phyloP scores from a whole-genome alignment of 1,139 yeast genomes.

The Yamadazyma dushanensis region DNA sequence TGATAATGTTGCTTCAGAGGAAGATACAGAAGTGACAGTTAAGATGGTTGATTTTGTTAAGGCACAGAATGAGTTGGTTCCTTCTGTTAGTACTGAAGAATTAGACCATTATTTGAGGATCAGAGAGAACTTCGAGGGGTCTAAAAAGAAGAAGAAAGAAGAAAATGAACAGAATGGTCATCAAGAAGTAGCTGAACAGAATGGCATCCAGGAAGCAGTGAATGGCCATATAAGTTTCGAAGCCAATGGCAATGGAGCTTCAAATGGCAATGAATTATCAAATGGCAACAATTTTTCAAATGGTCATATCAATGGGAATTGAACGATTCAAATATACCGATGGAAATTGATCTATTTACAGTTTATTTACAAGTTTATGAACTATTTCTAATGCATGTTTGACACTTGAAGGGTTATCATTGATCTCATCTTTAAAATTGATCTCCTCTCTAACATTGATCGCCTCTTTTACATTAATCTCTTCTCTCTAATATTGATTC shows the following conservation, averaged over 20 bases:
- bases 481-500: too few relatives aligned
- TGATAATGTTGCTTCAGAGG: slow-evolving; percentile 70
- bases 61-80: slow-evolving; percentile 70
- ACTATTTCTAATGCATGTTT: too few relatives aligned
- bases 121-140: slow-evolving; percentile 74
- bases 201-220: slow-evolving; percentile 6
- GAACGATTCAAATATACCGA: too few relatives aligned
- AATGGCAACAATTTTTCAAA: neutral
- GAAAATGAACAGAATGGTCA: neutral
- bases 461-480: too few relatives aligned
- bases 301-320: neutral
- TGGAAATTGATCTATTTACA: too few relatives aligned
- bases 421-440: too few relatives aligned
- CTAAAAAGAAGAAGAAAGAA: slow-evolving; percentile 20
- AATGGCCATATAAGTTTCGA: neutral
- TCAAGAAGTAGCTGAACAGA: slow-evolving; percentile 3
- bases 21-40: slow-evolving; percentile 71
- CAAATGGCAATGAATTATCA: neutral
- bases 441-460: too few relatives aligned
- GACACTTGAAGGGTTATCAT: too few relatives aligned
- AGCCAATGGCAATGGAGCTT: slow-evolving; percentile 1
- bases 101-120: slow-evolving; percentile 76
- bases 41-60: slow-evolving; percentile 69
- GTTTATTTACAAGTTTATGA: too few relatives aligned
- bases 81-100: slow-evolving; percentile 89